Conservation (phyloP, 345 rosid genomes). For the Rhizophora mangle region DNA sequence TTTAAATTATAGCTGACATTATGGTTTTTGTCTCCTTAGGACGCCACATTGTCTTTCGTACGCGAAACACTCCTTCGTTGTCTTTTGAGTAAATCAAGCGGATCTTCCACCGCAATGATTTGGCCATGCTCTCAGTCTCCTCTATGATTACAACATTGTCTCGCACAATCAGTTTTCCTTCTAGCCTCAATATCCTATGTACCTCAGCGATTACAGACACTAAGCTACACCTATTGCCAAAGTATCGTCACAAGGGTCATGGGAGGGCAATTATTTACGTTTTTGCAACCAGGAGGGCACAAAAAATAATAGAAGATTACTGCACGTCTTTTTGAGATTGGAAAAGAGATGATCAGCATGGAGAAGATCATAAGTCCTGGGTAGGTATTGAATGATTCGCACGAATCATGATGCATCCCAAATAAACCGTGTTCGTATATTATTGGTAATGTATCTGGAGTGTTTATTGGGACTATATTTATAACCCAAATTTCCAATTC, state of each 20-base stretch:
- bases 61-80: too few relatives aligned
- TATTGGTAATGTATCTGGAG: conserved; percentile 77
- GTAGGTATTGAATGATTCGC: conserved; percentile 83
- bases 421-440: conserved; percentile 90
- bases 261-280: not conserved
- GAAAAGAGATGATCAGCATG: conserved; percentile 87
- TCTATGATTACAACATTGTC: conserved; percentile 54
- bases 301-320: not conserved
- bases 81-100: too few relatives aligned
- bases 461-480: conserved; percentile 72
- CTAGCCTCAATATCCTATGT: conserved; percentile 79
- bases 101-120: too few relatives aligned
- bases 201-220: conserved; percentile 66
- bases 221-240: conserved; percentile 57
- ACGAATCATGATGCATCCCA: conserved; percentile 92
- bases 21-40: conserved; percentile 49
- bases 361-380: conserved; percentile 80
- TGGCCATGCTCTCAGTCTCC: too few relatives aligned
- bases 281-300: not conserved
- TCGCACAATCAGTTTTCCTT: conserved; percentile 65
- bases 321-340: conserved; percentile 53
- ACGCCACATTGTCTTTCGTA: too few relatives aligned
- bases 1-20: conserved; percentile 49
- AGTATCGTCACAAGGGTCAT: not conserved
- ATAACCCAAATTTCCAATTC: conserved; percentile 61